Evolutionary conservation across 768 basidiomycete species (phyloP).

Genomic region (Tephrocybe sp.): DNA sequence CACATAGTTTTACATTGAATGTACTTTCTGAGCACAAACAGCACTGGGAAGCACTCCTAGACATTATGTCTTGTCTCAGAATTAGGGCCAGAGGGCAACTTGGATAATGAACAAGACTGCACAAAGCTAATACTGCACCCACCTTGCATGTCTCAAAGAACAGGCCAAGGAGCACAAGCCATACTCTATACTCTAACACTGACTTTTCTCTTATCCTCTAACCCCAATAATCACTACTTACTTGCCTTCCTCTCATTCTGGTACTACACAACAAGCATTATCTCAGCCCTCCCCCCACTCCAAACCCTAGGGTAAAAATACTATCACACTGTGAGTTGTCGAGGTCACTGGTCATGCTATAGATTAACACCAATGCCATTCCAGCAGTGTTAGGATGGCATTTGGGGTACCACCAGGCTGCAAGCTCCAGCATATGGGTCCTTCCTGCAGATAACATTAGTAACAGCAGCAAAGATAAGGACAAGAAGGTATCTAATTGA

Average conservation of each 20-base stretch:
- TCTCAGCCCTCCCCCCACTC: conserved; percentile 12
- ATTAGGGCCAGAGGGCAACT: conserved; percentile 25
- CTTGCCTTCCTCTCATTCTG: conserved; percentile 4
- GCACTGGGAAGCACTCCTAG: conserved; percentile 35
- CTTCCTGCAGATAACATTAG: not conserved
- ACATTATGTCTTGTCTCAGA: conserved; percentile 32
- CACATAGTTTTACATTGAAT: conserved; percentile 9
- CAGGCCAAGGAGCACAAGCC: conserved; percentile 23
- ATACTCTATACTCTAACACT: conserved; percentile 17
- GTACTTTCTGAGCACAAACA: conserved; percentile 19
- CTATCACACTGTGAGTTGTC: conserved; percentile 12
- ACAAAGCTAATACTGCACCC: not conserved
- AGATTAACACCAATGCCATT: conserved; percentile 16
- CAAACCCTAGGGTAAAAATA: not conserved
- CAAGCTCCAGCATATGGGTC: no score
- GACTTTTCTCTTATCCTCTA: conserved; percentile 18
- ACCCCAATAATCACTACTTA: conserved; percentile 11
- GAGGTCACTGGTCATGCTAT: conserved; percentile 30
- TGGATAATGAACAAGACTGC: conserved; percentile 23
- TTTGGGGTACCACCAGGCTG: conserved; percentile 25
- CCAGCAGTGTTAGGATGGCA: conserved; percentile 26
- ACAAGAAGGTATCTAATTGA: conserved; percentile 1
- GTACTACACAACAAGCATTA: conserved; percentile 3
- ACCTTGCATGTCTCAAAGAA: no score
- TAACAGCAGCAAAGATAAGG: not conserved